phyloP scores from a whole-genome alignment of 1,139 yeast genomes.

The Arxiozyma heterogenica region DNA sequence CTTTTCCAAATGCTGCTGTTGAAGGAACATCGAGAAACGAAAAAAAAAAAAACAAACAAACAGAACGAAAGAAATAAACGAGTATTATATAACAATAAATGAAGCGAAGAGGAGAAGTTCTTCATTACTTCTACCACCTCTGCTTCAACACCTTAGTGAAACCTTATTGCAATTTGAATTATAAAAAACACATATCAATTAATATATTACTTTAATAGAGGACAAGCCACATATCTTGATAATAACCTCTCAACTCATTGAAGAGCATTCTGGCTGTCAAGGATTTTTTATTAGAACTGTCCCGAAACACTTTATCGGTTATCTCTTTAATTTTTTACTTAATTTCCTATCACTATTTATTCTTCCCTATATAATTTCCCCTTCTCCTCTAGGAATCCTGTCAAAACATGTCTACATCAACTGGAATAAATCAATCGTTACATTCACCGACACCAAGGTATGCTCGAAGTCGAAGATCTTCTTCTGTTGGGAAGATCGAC shows the following conservation, averaged over 20 bases:
- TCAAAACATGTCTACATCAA: neutral
- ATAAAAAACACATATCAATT: neutral
- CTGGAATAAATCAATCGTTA: neutral
- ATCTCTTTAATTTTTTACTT: too few species aligned
- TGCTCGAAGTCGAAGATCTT: slow-evolving; percentile 21
- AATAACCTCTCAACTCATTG: neutral
- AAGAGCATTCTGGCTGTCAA: neutral
- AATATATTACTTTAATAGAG: neutral
- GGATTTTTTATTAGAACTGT: neutral
- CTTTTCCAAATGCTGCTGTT: neutral
- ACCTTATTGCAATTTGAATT: neutral
- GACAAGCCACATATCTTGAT: neutral
- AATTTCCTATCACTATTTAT: neutral
- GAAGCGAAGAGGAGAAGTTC: neutral
- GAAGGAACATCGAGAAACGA: neutral
- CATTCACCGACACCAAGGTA: neutral
- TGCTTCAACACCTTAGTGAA: too few species aligned
- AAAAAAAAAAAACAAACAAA: too few species aligned
- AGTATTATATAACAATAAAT: too few species aligned
- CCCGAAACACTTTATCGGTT: neutral
- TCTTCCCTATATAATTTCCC: neutral
- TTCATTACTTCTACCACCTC: neutral
- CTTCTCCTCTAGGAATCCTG: neutral
- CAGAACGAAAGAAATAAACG: neutral
- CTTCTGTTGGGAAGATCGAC: slow-evolving; percentile 29